These are phyloP conservation scores for Nectriaceae sp. DNA, from an alignment of 2,329 filamentous ascomycete species.

Conservation along the genomic window DNA sequence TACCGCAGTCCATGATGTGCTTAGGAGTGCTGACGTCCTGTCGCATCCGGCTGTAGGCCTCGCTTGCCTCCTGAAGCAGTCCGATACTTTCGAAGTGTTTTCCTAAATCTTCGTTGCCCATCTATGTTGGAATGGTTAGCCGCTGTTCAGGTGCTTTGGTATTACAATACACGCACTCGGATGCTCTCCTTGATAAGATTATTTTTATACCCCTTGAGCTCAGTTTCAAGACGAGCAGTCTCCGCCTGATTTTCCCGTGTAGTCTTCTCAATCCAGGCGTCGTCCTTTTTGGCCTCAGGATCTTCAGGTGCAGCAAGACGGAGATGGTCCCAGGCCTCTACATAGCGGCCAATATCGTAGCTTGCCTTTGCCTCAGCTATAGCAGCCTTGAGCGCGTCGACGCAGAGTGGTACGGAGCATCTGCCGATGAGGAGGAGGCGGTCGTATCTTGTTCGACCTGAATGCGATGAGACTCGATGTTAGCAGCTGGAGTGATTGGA, in stretches of 20 bases:
- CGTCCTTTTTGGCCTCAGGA: conserved; percentile 66
- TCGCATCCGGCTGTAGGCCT: conserved; percentile 83
- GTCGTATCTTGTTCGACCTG: conserved; percentile 79
- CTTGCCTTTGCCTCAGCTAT: conserved; percentile 75
- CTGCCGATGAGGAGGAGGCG: conserved; percentile 81
- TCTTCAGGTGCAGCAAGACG: conserved; percentile 65
- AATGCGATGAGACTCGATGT: conserved; percentile 4
- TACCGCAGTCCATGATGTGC: conserved; percentile 81
- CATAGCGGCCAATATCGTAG: conserved; percentile 72
- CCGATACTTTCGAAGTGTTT: conserved; percentile 80
- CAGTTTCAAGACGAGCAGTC: conserved; percentile 74
- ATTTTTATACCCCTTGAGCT: conserved; percentile 92
- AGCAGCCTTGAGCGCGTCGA: conserved; percentile 80
- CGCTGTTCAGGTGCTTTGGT: not conserved
- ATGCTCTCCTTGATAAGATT: conserved; percentile 98
- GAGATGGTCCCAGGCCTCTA: conserved; percentile 67
- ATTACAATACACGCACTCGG: conserved; percentile 54
- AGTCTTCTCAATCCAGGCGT: conserved; percentile 72
- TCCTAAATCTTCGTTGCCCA: conserved; percentile 92
- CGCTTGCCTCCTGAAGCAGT: conserved; percentile 70
- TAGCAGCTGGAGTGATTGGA: conserved; percentile 7
- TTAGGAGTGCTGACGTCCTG: conserved; percentile 83
- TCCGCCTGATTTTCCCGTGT: conserved; percentile 69
- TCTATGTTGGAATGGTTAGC: conserved; percentile 53
- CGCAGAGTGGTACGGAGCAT: conserved; percentile 71